Base-by-base conservation (phyloP, 768 basidiomycete species). In the Tricholoma flavovirens region DNA sequence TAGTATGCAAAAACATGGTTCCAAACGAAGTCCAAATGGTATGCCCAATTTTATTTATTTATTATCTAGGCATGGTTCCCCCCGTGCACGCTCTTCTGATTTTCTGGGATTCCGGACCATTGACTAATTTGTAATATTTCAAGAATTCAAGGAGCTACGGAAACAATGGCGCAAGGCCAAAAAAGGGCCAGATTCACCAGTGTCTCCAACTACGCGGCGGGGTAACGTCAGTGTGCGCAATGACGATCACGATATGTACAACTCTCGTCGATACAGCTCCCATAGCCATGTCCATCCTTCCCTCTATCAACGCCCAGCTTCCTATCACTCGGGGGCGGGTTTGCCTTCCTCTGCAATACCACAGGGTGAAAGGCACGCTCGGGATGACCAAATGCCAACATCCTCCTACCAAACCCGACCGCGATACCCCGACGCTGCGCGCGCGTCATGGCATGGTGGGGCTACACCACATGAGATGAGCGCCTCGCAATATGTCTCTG, bases 141-240 rank as follows among this genome's bases (percentile, higher is more conserved):
- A 56, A 98, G 96, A 98, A 77, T 99, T 98, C 80, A 98, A 96
- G 67, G 96, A 98, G 67, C 83, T 98, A 64, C 86, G 96, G 55
- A 98, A 95, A 71, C 88, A 89, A 63, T 97, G 96, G 94, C 86
- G 94, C 40, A 92, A 92, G 75, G 82, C 85, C 62, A 97, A 95
- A 77, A 93, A 95, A 71, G 91, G 93, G 65, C 67, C 74, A 15
- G 76, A 72, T 58, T 63, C 63, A 11, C 63, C 66, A 29, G 63
- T 64, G 21, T 57, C 64, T 56, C 65, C 56, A 8, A 52, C 67
- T 14, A 59, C 72, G 56, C 75, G 74, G 59, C 66, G 72, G 51
- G 61, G 64, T 29, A 71, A 63, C 56, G 62, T 72, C 58, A 68
- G 62, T 59, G 48, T 59, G 50, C 67, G 65, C 56, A 64, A 64